Evolutionary conservation across 805 yeast species (phyloP), one percentile per base, ranked within the genome.

Genomic region (Cephaloascus albidus): DNA sequence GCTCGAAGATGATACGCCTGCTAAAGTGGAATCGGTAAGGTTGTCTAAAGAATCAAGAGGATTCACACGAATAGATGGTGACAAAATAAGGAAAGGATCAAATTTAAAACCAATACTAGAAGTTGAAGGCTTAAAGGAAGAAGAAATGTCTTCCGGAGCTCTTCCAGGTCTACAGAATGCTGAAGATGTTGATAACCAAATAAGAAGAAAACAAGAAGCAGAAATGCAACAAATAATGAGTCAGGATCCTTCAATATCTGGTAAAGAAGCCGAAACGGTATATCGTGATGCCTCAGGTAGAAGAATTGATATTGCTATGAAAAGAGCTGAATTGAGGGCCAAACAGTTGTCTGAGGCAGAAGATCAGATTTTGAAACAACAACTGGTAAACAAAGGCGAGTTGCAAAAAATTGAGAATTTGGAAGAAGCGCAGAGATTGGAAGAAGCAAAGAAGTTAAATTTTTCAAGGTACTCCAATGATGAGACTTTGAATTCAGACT

Each of bases 231-330:
- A 6, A 37, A 35, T 42, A 48, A 43, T 38, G 30, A 54, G 4
- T 39, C 43, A 40, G 18, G 10, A 23, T 33, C 33, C 44, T 43
- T n/a, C 45, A 36, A 4, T 37, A 6, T 42, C 46, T 6, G 50
- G 46, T 1, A 38, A 33, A 12, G 43, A 47, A 15, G 43, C 48
- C 6, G 54, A 58, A 33, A 77, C 83, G 0, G 61, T 76, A 0
- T 73, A 71, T 48, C 70, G 93, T 64, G 90, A 84, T 51, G 59
- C 71, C 2, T 51, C 68, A 1, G 94, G 94, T 15, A 60, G 72
- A 26, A 64, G 61, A 17, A 59, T 81, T 3, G 71, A 75, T 44
- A 53, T 71, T 37, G 52, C 58, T 18, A 46, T 44, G 32, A 43
- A 49, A 36, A 41, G 52, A 43, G 46, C 53, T 31, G 50, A 58